phyloP scores from a whole-genome alignment of 2,329 filamentous ascomycete genomes.

The Coniella lustricola region DNA sequence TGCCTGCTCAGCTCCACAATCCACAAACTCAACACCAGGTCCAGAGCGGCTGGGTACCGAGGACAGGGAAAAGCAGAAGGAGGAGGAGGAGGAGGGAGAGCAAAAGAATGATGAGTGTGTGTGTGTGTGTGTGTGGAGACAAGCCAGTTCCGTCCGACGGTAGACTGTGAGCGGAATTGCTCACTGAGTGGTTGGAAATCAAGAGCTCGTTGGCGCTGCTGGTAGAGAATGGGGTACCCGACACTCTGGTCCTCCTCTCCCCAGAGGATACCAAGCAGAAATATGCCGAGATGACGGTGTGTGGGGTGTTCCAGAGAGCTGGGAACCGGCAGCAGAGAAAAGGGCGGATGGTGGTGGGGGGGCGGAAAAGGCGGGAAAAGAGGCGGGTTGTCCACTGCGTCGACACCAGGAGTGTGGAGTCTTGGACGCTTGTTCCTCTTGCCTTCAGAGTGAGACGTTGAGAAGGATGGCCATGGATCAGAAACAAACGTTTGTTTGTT shows the following conservation, averaged over 20 bases:
- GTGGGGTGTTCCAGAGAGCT: conserved; percentile 13
- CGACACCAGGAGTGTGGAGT: neutral
- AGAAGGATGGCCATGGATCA: too few relatives aligned
- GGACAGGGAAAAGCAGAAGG: too few relatives aligned
- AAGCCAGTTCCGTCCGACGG: too few relatives aligned
- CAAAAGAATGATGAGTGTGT: neutral
- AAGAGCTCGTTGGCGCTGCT: neutral
- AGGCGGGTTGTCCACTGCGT: neutral
- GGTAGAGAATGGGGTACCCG: conserved; percentile 3
- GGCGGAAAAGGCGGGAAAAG: conserved; percentile 1
- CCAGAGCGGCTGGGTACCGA: too few relatives aligned
- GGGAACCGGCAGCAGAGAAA: conserved; percentile 9
- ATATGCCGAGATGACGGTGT: conserved; percentile 11
- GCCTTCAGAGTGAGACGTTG: too few relatives aligned
- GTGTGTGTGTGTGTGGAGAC: neutral
- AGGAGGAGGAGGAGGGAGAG: neutral
- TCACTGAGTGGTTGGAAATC: too few relatives aligned
- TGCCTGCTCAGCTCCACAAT: too few relatives aligned
- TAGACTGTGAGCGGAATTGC: too few relatives aligned
- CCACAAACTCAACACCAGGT: too few relatives aligned
- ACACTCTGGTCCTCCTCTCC: conserved; percentile 5
- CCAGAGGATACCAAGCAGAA: neutral
- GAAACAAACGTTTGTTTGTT: too few relatives aligned
- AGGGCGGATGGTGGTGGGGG: too few relatives aligned
- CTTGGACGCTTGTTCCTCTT: neutral